phyloP scores from a whole-genome alignment of 257 asterid genomes.

The Fraxinus anomala region DNA sequence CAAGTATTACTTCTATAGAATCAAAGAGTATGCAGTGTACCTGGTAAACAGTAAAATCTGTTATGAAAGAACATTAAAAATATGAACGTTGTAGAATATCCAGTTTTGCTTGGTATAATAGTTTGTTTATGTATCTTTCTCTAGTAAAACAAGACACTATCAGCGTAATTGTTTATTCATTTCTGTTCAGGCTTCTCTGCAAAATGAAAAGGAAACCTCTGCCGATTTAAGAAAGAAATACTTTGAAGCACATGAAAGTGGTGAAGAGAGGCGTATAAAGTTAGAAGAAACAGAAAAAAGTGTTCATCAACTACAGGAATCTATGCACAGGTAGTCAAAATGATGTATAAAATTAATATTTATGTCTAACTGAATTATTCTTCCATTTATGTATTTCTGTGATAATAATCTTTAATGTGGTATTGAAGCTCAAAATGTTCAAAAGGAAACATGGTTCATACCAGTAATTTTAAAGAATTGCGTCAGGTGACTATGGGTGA shows the following conservation, averaged over 20 bases:
- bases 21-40: conserved; percentile 16
- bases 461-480: background rate
- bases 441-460: conserved; percentile 1
- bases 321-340: conserved; percentile 66
- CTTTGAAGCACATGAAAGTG: conserved; percentile 54
- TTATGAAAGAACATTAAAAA: conserved; percentile 5
- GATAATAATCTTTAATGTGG: background rate
- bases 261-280: conserved; percentile 65
- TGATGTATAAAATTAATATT: background rate
- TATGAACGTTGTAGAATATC: background rate
- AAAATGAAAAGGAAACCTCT: conserved; percentile 54
- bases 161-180: conserved; percentile 7
- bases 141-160: conserved; percentile 14
- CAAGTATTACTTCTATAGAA: conserved; percentile 17
- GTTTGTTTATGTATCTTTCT: conserved; percentile 16
- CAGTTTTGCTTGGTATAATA: background rate
- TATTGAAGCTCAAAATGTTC: background rate
- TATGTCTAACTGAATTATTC: conserved; percentile 12
- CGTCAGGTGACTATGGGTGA: background rate
- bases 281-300: conserved; percentile 79
- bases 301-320: conserved; percentile 76
- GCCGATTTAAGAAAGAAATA: conserved; percentile 63
- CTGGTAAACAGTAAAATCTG: conserved; percentile 12
- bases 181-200: conserved; percentile 56
- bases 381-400: conserved; percentile 15